phyloP scores from a whole-genome alignment of 2,329 filamentous ascomycete genomes.

The Aspergillus proliferans region DNA sequence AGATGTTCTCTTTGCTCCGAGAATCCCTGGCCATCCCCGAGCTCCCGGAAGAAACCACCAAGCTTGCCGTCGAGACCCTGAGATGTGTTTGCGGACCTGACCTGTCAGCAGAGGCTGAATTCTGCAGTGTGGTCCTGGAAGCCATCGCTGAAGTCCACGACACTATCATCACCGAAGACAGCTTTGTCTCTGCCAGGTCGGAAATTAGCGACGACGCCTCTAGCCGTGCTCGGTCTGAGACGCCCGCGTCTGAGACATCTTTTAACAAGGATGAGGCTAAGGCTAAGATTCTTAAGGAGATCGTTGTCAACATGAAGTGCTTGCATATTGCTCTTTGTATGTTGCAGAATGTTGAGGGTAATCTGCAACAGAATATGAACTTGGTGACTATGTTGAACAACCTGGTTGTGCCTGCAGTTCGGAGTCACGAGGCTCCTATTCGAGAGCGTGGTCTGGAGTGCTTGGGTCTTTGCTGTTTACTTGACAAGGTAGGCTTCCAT shows the following conservation, averaged over 20 bases:
- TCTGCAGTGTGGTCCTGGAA: slow-evolving; percentile 62
- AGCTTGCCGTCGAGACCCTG: slow-evolving; percentile 74
- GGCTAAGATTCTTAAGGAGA: slow-evolving; percentile 67
- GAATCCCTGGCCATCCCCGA: slow-evolving; percentile 80
- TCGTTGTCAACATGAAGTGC: slow-evolving; percentile 97
- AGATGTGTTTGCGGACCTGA: slow-evolving; percentile 69
- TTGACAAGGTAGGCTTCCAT: slow-evolving; percentile 60
- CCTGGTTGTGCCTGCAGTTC: slow-evolving; percentile 87
- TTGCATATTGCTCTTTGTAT: slow-evolving; percentile 96
- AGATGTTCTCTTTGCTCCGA: slow-evolving; percentile 89
- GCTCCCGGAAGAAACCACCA: slow-evolving; percentile 86
- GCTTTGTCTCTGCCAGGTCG: slow-evolving; percentile 88
- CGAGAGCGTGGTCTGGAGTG: slow-evolving; percentile 85
- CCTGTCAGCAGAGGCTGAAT: slow-evolving; percentile 45
- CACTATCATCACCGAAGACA: slow-evolving; percentile 72
- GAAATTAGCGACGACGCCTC: slow-evolving; percentile 64
- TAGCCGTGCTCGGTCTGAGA: slow-evolving; percentile 38
- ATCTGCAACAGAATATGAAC: slow-evolving; percentile 80
- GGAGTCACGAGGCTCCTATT: slow-evolving; percentile 86
- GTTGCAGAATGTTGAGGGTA: slow-evolving; percentile 84
- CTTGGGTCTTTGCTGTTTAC: slow-evolving; percentile 80
- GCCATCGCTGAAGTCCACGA: slow-evolving; percentile 96
- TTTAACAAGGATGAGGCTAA: slow-evolving; percentile 57
- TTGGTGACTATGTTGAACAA: slow-evolving; percentile 98
- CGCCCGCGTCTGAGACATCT: slow-evolving; percentile 52